Conservation (phyloP, 164 flowering plant species). For the Vitis riparia region DNA sequence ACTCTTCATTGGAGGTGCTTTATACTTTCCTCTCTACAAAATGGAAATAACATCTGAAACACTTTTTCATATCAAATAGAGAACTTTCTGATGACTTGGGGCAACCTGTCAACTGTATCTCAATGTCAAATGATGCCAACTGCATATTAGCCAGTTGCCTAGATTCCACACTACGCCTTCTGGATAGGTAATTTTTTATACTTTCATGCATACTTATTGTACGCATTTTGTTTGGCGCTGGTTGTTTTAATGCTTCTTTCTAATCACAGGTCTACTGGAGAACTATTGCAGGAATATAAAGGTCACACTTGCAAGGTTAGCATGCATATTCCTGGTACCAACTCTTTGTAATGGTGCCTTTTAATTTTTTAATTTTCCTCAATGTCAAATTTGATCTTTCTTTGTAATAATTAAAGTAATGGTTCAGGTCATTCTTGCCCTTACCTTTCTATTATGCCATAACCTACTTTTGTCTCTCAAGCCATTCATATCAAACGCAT, state of each 20-base stretch:
- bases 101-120: conserved; percentile 91
- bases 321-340: conserved; percentile 1
- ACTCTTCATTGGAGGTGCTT: background rate
- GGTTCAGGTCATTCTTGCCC: background rate
- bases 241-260: conserved; percentile 8
- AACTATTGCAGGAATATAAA: conserved; percentile 87
- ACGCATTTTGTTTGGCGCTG: no score
- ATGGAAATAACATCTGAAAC: background rate
- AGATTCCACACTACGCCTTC: conserved; percentile 85
- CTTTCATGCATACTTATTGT: background rate
- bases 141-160: conserved; percentile 90
- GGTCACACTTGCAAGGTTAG: conserved; percentile 96
- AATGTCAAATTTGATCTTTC: background rate
- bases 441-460: background rate
- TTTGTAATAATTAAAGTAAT: background rate
- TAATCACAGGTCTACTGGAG: conserved; percentile 69
- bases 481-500: background rate
- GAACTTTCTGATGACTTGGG: conserved; percentile 85
- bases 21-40: background rate
- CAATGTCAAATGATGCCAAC: conserved; percentile 92
- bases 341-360: background rate
- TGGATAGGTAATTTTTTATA: conserved; percentile 64
- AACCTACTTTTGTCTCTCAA: background rate
- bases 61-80: conserved; percentile 28
- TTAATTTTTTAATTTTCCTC: background rate